phyloP scores from a whole-genome alignment of 192 early-diverging fungal species.

The Linnemannia zychae region DNA sequence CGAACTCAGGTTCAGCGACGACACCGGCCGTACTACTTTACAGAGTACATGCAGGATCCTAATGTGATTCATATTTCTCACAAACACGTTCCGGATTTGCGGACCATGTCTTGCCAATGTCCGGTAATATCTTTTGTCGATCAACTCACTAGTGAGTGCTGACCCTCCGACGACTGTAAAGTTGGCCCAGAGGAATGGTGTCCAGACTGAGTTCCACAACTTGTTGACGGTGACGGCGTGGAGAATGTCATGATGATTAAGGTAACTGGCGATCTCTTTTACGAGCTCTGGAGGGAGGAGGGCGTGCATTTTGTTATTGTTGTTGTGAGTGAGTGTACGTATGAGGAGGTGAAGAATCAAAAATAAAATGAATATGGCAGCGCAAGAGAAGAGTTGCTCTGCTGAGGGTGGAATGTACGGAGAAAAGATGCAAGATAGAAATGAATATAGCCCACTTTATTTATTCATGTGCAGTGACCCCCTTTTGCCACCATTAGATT shows the following conservation, averaged over 20 bases:
- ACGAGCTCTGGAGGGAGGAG: conserved; percentile 3
- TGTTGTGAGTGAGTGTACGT: no score
- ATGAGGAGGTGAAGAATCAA: neutral
- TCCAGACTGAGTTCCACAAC: neutral
- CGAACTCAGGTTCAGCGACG: neutral
- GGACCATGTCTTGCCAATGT: neutral
- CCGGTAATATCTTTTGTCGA: neutral
- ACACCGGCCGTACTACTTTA: neutral
- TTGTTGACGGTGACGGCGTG: neutral
- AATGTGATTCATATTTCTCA: neutral
- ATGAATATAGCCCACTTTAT: no score
- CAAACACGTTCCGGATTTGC: neutral
- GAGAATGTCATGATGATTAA: neutral
- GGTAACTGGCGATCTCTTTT: neutral
- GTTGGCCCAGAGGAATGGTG: neutral
- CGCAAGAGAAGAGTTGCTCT: neutral
- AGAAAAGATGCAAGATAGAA: no score
- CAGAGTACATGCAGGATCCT: neutral
- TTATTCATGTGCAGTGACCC: no score
- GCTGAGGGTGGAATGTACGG: no score
- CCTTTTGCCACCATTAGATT: no score
- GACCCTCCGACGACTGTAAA: neutral
- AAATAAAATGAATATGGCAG: neutral
- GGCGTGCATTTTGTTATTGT: neutral
- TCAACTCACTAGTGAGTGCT: neutral